Base-by-base conservation (phyloP, 352 stramenopile species). In the Phytophthora hibernalis region DNA sequence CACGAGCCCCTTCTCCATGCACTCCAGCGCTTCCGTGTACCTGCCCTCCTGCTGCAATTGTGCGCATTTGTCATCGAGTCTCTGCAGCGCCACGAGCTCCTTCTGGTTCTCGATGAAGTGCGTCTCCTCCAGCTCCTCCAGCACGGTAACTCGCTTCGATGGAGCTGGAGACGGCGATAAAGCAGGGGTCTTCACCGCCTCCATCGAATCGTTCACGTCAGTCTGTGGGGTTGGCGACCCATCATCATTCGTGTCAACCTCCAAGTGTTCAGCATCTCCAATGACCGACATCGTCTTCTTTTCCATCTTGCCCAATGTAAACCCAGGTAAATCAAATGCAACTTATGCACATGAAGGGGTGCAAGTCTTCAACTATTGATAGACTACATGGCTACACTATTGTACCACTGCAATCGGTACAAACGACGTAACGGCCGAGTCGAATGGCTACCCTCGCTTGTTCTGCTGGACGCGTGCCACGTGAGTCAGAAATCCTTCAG, bases 1-100 rank as follows among this genome's bases (percentile, higher is more conserved):
- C 22, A 98, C 92, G 6, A 98, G 81, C 0, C 87, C 94, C 40
- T 96, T 93, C 64, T 98, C 94, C 92, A 98, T 98, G 76, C 85
- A 97, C 72, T 98, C 93, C 18, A 98, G 78, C 20, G 94, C 93
- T 47, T 98, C 88, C 2, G 94, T 88, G 75, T 98, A 98, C 45
- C 96, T 92, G 20, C 93, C 95, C 56, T 96, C 82, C 64, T 96
- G 82, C 67, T 98, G 93, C n/a, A 98, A 77, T 44, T 91, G 78
- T 22, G 82, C 93, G 60, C 85, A 96, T 40, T 93, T 96, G 54
- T 97, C 88, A 60, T 98, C 92, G 11, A 98, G 82, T 0, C 89
- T 76, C 65, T 97, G 89, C 21, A 98, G 70, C 21, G 91, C 90
- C 9, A 97, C 74, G 11, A 98, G 80, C 54, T 98, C 92, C 47